Percentiles rank a stretch among this genome's conserved stretches.
These are phyloP conservation scores for Calonectria fujianensis DNA, from an alignment of 2,329 filamentous ascomycete species.

Conservation along the genomic window DNA sequence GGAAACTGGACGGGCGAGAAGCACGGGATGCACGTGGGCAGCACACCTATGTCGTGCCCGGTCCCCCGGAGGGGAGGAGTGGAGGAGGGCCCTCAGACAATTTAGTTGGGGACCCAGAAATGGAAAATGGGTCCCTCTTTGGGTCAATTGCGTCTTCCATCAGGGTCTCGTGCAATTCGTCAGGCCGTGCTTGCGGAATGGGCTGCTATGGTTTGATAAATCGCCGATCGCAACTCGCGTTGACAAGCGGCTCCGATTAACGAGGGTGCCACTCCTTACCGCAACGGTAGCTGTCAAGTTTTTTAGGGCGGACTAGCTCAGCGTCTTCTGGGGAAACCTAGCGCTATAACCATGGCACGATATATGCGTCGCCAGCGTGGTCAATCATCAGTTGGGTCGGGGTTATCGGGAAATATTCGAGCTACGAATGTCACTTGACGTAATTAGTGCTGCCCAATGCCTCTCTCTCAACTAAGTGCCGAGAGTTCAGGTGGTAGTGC, in stretches of 20 bases:
- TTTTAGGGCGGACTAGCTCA: conserved; percentile 11
- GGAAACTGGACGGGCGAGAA: background rate
- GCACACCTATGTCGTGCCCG: conserved; percentile 12
- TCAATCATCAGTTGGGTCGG: background rate
- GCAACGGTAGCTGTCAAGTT: background rate
- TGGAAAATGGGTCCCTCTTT: conserved; percentile 1
- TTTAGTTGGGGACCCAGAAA: conserved; percentile 19
- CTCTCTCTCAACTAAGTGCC: background rate
- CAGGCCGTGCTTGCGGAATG: background rate
- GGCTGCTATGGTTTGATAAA: background rate
- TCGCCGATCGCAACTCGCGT: conserved; percentile 10
- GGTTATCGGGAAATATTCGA: conserved; percentile 1
- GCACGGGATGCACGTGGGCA: conserved; percentile 33
- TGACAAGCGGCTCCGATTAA: conserved; percentile 33
- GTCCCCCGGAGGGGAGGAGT: conserved; percentile 6
- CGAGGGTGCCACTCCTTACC: conserved; percentile 7
- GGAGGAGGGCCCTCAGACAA: conserved; percentile 7
- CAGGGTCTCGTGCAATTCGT: conserved; percentile 23
- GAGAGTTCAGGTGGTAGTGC: conserved; percentile 14
- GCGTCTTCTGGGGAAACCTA: conserved; percentile 23
- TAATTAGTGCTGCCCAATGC: background rate
- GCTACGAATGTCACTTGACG: conserved; percentile 9
- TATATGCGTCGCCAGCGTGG: background rate
- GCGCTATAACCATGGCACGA: conserved; percentile 26
- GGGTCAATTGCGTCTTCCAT: background rate